A percentile compares a stretch with the other conserved stretches of the same genome.
Evolutionary conservation across 306 rosid genomes (phyloP).

Genomic region (Cicer arietinum): DNA sequence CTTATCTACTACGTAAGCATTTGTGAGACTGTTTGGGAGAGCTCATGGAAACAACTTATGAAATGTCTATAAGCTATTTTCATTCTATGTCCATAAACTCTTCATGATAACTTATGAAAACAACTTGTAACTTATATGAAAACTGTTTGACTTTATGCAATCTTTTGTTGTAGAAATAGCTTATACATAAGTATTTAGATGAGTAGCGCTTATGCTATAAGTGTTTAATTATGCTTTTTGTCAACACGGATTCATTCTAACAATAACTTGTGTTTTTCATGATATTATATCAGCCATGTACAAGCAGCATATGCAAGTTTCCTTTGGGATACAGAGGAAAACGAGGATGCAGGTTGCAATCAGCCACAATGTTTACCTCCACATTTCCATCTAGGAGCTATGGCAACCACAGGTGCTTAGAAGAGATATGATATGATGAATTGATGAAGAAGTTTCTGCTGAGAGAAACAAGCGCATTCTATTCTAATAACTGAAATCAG

Average conservation of each 20-base stretch:
- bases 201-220: too few species aligned
- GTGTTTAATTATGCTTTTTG: too few species aligned
- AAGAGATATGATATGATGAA: background rate
- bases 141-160: too few species aligned
- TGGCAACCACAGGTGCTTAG: slow-evolving; percentile 61
- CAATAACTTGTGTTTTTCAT: slow-evolving; percentile 30
- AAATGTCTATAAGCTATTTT: too few species aligned
- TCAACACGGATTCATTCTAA: background rate
- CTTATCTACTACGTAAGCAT: too few species aligned
- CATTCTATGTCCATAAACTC: too few species aligned
- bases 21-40: too few species aligned
- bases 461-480: slow-evolving; percentile 17
- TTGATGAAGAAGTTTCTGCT: slow-evolving; percentile 10
- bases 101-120: too few species aligned
- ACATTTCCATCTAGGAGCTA: slow-evolving; percentile 45
- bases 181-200: too few species aligned
- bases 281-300: slow-evolving; percentile 61
- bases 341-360: slow-evolving; percentile 43
- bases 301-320: slow-evolving; percentile 89
- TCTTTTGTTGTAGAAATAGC: too few species aligned
- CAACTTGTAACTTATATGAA: too few species aligned
- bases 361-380: slow-evolving; percentile 40
- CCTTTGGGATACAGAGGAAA: slow-evolving; percentile 86
- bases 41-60: too few species aligned
- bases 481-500: slow-evolving; percentile 8